Evolutionary conservation across 768 basidiomycete species (phyloP), one percentile per base, ranked within the genome.

Genomic region (Kwoniella newhampshirensis): DNA sequence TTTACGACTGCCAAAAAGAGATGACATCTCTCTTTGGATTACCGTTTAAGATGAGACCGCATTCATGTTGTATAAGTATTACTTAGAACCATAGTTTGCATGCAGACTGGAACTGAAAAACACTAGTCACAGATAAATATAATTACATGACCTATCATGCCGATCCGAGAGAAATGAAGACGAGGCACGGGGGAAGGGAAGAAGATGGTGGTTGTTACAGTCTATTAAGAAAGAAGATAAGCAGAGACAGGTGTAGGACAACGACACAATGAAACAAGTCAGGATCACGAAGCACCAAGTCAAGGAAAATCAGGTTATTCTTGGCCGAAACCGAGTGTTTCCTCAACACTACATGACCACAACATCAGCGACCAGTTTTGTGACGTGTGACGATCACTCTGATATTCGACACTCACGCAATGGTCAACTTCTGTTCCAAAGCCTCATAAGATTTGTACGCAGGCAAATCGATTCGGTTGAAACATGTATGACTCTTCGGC

Each of bases 401-500:
- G 32, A 47, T 53, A 23, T 60, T 15, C 54, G 12, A 60, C 28
- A 47, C 56, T 60, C 37, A 86, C 90, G 77, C 77, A 89, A 75
- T 73, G 2, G 92, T 94, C 61, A 99, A 79, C 80, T 97, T 97
- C 44, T 97, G 88, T 76, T 98, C 94, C 66, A 98, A 76, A 65
- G 86, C 90, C 37, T 88, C 88, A 74, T 94, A 96, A 67, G 91
- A 90, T 74, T 91, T 93, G 77, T 99, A 99, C 12, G 92, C 90
- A n/a, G 96, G 96, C 52, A 99, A 78, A 79, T 99, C 96, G 48
- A 78, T 76, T 45, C 77, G 57, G 73, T 94, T 98, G 84, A 99
- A 99, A 80, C 96, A 98, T 0, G 91, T 96, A 75, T 94, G 92
- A 65, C 86, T 89, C 85, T 98, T 99, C 1, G 96, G 96, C 70